These are phyloP conservation scores for Trypethelium eluteriae DNA, from an alignment of 495 filamentous ascomycete genomes.

Conservation along the genomic window DNA sequence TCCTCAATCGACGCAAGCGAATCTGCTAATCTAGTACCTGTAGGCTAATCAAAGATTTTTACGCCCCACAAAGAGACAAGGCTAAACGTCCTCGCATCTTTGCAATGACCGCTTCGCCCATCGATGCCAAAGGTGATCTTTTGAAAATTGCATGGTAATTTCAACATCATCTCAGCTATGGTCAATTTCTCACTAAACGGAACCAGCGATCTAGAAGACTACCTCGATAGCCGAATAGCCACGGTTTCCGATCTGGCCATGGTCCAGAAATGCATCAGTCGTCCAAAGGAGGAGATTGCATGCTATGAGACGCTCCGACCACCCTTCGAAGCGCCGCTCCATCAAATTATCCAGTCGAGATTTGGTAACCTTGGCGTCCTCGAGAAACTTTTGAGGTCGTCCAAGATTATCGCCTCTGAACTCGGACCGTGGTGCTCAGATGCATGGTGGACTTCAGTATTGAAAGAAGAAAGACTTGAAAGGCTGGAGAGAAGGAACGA, in stretches of 20 bases:
- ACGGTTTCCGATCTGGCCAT: constrained; percentile 64
- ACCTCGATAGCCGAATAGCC: constrained; percentile 74
- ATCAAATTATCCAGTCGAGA: constrained; percentile 45
- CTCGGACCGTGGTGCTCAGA: constrained; percentile 87
- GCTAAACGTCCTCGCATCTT: constrained; percentile 67
- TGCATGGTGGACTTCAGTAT: constrained; percentile 63
- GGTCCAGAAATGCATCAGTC: constrained; percentile 51
- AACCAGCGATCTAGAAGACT: constrained; percentile 59
- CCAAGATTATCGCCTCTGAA: constrained; percentile 53
- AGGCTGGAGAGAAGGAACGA: neutral
- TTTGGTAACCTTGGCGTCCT: constrained; percentile 55
- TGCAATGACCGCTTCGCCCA: constrained; percentile 95
- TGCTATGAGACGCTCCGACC: constrained; percentile 46
- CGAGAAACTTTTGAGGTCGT: constrained; percentile 49
- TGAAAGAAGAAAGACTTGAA: constrained; percentile 46
- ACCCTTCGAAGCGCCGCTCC: constrained; percentile 58
- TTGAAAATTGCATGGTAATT: constrained; percentile 55
- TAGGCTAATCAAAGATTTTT: constrained; percentile 82
- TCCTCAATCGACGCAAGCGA: neutral
- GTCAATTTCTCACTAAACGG: constrained; percentile 11
- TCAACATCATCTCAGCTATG: neutral
- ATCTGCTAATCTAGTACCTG: neutral
- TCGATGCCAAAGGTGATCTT: constrained; percentile 73
- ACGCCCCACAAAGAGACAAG: constrained; percentile 42
- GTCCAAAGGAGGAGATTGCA: constrained; percentile 54